Conservation (phyloP, 257 asterid genomes). For the Nicotiana sylvestris region DNA sequence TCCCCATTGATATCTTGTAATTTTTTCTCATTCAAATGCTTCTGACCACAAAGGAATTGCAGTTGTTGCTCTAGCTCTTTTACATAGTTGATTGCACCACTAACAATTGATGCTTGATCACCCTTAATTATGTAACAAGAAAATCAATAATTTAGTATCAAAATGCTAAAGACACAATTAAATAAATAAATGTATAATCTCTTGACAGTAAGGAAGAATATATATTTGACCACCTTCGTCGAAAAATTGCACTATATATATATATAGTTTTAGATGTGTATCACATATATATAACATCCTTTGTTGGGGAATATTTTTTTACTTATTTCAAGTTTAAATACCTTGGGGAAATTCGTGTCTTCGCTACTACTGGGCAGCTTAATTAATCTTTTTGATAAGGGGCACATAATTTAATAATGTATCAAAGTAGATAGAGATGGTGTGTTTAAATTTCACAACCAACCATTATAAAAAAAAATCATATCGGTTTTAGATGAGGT, state of each 20-base stretch:
- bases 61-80: slow-evolving; percentile 41
- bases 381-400: too few relatives aligned
- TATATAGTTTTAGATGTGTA: too few relatives aligned
- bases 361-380: too few relatives aligned
- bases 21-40: not conserved
- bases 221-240: too few relatives aligned
- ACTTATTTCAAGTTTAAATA: too few relatives aligned
- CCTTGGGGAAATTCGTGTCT: accelerated
- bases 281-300: too few relatives aligned
- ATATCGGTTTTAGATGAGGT: not conserved
- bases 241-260: too few relatives aligned
- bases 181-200: not conserved
- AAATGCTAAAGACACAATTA: not conserved
- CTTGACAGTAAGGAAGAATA: too few relatives aligned
- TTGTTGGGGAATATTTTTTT: too few relatives aligned
- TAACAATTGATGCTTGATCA: slow-evolving; percentile 45
- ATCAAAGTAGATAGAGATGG: not conserved
- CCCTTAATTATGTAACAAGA: slow-evolving; percentile 15
- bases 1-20: not conserved
- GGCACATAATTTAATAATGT: not conserved
- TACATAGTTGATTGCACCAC: slow-evolving; percentile 41
- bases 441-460: not conserved
- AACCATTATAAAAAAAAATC: not conserved
- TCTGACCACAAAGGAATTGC: slow-evolving; percentile 28
- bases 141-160: not conserved